Conservation (phyloP, 306 rosid species). For the Vigna trinervia region DNA sequence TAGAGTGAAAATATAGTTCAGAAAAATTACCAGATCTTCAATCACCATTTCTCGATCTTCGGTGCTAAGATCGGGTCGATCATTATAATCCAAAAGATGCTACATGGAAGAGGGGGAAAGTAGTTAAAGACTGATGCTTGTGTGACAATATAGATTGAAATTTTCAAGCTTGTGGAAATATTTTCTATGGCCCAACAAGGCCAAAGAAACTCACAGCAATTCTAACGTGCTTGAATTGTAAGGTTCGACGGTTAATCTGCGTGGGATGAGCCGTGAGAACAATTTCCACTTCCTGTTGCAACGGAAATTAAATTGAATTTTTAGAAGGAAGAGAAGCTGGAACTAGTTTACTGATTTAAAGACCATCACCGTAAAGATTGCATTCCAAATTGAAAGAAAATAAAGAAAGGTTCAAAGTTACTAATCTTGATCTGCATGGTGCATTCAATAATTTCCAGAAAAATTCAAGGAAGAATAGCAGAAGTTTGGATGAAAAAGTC, state of each 20-base stretch:
- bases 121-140: constrained; percentile 40
- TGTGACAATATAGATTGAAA: constrained; percentile 35
- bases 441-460: constrained; percentile 14
- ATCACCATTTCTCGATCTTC: constrained; percentile 91
- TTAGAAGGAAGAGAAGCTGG: constrained; percentile 19
- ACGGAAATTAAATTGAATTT: constrained; percentile 35
- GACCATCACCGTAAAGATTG: constrained; percentile 10
- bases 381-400: constrained; percentile 13
- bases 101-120: constrained; percentile 44
- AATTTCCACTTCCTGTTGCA: constrained; percentile 84
- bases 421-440: neutral
- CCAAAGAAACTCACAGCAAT: constrained; percentile 67
- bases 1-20: constrained; percentile 44
- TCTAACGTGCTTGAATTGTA: constrained; percentile 85
- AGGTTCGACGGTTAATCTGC: constrained; percentile 93
- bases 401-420: constrained; percentile 15
- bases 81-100: constrained; percentile 88
- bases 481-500: neutral
- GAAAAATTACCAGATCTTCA: constrained; percentile 85
- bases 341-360: constrained; percentile 24
- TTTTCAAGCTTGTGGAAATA: neutral
- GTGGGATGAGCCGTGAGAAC: constrained; percentile 99
- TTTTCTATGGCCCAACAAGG: constrained; percentile 20
- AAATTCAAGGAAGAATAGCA: neutral
- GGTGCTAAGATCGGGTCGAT: constrained; percentile 78